Evolutionary conservation across 208 protist genomes (phyloP), one percentile per base, ranked within the genome.

Genomic region (Acanthamoeba rhysodes): DNA sequence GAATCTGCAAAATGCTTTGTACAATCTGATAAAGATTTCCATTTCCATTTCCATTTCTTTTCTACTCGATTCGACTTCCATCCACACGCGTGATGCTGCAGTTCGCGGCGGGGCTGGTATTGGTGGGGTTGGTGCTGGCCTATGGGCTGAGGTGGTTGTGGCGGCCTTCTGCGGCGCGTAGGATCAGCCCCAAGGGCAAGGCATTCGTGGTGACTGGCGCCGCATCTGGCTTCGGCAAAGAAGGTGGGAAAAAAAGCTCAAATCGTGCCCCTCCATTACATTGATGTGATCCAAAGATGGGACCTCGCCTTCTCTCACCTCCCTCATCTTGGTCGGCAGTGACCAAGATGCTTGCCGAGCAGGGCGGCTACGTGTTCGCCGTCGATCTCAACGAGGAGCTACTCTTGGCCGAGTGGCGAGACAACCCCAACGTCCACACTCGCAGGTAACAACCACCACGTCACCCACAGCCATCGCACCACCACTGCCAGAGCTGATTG

Each of bases 201-300:
- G 48, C 45, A 37, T 85, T 85, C 24, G 78, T 85, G 6, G 78
- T 85, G 12, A 85, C 78, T 41, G 78, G 78, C 29, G 78, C 78
- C n/a, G 78, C 78, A 5, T 85, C 78, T 50, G 78, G 78, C 48
- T 85, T 85, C n/a, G 78, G 78, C 78, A 85, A 85, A 85, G 78
- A 85, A 85, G 78, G 78, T 85, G 45, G 9, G 3, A 12, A 50
- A 22, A 20, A 5, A 66, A 66, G 22, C 32, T 27, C 10, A 27
- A 34, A 16, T 74, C 32, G 66, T n/a, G 32, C 10, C 16, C 4
- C 20, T 72, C 64, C 20, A 12, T 9, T 37, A 12, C 34, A 18
- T 34, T 9, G n/a, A 22, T 24, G 9, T 4, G 24, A 37, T 34
- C 66, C 24, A 12, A 74, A 16, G n/a, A 2, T 74, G 53, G 20